These are phyloP conservation scores for Malassezia sp. DNA, from an alignment of 1,284 basidiomycete species.

Conservation along the genomic window DNA sequence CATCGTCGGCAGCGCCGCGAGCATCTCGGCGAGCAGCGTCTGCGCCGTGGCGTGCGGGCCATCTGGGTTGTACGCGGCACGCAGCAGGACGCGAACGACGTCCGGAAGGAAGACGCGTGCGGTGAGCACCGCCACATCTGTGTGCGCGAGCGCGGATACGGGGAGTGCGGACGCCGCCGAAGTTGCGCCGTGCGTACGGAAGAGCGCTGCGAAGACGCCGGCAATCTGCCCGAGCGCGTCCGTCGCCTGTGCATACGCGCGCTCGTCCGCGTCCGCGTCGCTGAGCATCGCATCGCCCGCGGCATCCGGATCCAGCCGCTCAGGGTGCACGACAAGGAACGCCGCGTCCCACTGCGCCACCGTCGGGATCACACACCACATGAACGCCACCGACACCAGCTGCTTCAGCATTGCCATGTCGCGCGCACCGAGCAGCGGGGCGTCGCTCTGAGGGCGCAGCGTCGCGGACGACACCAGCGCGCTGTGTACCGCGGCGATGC, in stretches of 20 bases:
- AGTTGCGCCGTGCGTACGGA: not conserved
- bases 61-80: conserved; percentile 1
- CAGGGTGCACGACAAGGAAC: not conserved
- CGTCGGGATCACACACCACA: conserved; percentile 7
- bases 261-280: not conserved
- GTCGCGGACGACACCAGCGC: not conserved
- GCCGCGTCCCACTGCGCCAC: not conserved
- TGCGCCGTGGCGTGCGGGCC: not conserved
- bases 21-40: not conserved
- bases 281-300: not conserved
- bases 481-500: not conserved
- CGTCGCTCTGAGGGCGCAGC: not conserved
- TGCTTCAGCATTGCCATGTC: conserved; percentile 7
- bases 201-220: not conserved
- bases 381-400: conserved; percentile 4
- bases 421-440: conserved; percentile 7
- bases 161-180: not conserved
- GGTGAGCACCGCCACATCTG: conserved; percentile 10
- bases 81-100: conserved; percentile 8
- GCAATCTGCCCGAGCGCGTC: not conserved
- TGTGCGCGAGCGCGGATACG: not conserved
- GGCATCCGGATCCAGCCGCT: too few relatives aligned
- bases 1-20: conserved; percentile 7
- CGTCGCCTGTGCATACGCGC: too few relatives aligned
- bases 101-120: conserved; percentile 10